Conservation (phyloP, 2,329 filamentous ascomycete genomes). For the Pseudocercospora eumusae region DNA sequence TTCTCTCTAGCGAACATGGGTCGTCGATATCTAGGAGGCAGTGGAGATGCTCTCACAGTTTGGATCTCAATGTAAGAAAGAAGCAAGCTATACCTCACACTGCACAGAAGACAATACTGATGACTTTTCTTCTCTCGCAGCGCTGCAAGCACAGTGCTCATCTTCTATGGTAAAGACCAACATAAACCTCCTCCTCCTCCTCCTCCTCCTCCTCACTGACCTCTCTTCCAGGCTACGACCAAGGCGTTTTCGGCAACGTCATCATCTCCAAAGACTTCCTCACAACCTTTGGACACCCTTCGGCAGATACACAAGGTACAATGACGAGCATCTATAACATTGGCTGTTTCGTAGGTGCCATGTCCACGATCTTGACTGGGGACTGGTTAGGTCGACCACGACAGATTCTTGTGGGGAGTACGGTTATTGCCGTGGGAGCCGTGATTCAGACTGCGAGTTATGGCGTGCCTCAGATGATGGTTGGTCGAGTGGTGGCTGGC, state of each 20-base stretch:
- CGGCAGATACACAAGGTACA: constrained; percentile 41
- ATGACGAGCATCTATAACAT: constrained; percentile 43
- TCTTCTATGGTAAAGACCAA: constrained; percentile 54
- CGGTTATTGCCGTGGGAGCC: constrained; percentile 48
- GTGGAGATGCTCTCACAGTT: constrained; percentile 53
- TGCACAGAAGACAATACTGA: too few species aligned
- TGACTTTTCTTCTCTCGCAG: constrained; percentile 7
- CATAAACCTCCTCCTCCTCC: too few species aligned
- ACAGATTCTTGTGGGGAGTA: constrained; percentile 46
- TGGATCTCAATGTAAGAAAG: constrained; percentile 51
- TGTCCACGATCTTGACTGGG: constrained; percentile 45
- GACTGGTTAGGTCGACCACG: constrained; percentile 49
- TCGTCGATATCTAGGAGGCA: constrained; percentile 54
- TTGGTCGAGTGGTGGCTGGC: constrained; percentile 50
- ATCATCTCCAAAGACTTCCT: constrained; percentile 43
- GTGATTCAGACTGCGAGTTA: constrained; percentile 47
- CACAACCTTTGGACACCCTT: constrained; percentile 42
- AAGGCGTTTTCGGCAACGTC: constrained; percentile 42
- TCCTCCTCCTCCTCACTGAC: too few species aligned
- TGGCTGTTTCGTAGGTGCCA: constrained; percentile 50
- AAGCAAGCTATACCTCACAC: too few species aligned
- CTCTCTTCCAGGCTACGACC: constrained; percentile 37
- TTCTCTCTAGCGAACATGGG: constrained; percentile 47
- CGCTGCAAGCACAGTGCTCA: constrained; percentile 52
- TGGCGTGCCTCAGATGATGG: constrained; percentile 46